Percentiles rank a stretch among this genome's conserved stretches.
Conservation (phyloP, 2,329 filamentous ascomycete genomes). For the Pseudogymnoascus sp. region DNA sequence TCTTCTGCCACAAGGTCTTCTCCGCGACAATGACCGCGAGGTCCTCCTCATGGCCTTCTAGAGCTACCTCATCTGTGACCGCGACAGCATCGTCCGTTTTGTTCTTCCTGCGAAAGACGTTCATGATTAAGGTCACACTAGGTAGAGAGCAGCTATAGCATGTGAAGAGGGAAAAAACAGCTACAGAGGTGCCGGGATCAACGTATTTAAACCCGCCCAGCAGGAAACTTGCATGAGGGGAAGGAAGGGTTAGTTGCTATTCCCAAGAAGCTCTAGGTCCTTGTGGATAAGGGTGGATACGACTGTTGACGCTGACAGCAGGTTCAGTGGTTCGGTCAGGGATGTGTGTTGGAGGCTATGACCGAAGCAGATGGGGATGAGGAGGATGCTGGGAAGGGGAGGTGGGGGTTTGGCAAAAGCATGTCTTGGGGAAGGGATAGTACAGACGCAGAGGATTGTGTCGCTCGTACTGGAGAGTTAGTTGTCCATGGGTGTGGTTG, state of each 20-base stretch:
- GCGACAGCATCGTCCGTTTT: conserved; percentile 1
- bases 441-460: not conserved
- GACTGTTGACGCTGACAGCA: not conserved
- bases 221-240: conserved; percentile 5
- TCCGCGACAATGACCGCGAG: not conserved
- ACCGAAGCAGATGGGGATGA: not conserved
- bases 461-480: not conserved
- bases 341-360: not conserved
- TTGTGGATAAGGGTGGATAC: conserved; percentile 1
- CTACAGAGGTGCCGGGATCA: not conserved
- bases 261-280: not conserved
- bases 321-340: not conserved
- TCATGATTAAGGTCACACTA: not conserved
- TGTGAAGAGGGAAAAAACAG: not conserved
- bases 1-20: not conserved
- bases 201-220: not conserved
- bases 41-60: not conserved
- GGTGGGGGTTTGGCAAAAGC: not conserved
- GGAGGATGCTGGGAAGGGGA: not conserved
- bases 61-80: not conserved
- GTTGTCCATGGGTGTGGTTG: not conserved
- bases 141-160: not conserved
- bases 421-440: not conserved
- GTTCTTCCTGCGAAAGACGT: conserved; percentile 17
- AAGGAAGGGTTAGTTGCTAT: not conserved